Evolutionary conservation across 371 early-diverging fungal genomes (phyloP), one percentile per base, ranked within the genome.

Genomic region (Fennellomyces sp.): DNA sequence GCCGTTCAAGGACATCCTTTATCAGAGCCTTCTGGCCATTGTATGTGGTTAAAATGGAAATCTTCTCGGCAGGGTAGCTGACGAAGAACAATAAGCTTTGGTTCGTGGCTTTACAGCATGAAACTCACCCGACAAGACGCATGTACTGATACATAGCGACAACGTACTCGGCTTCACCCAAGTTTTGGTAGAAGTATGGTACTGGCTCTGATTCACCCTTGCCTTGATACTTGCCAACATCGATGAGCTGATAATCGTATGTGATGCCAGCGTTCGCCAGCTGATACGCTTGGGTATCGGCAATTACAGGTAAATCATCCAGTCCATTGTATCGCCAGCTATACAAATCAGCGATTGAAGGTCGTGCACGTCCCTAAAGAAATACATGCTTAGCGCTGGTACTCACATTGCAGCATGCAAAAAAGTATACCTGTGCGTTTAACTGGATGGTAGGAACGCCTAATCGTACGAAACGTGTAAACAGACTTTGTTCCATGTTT

Each of bases 91-190:
- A 58, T 47, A 30, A 30, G 65, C 73, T 51, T 41, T 21, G 36
- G 30, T 27, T 27, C 21, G 17, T n/a, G 33, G 19, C 23, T 38
- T 39, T 45, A 10, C 59, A 45, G 27, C 38, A 49, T 28, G 33
- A 23, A 51, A 28, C 54, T 56, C 72, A 77, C 65, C 98, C 98
- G 31, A 92, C 52, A 39, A 96, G 72, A 21, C 96, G 87, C 98
- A 98, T 95, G 78, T 97, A 98, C 76, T 94, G 94, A 80, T 85
- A 98, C 11, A 89, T 76, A 5, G 97, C 96, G 6, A 98, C 98
- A 4, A 92, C 81, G 64, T 92, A 97, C 76, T 98, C 98, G 23
- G 98, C 98, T 66, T 98, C 98, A n/a, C 92, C 96, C 53, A 97
- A 70, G 67, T 98, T 98, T 74, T 98, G 94, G 68, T 83, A 88